Percentiles rank a stretch among this genome's conserved stretches.
Evolutionary conservation across 805 yeast genomes (phyloP).

Genomic region (Ogataea glucozyma): DNA sequence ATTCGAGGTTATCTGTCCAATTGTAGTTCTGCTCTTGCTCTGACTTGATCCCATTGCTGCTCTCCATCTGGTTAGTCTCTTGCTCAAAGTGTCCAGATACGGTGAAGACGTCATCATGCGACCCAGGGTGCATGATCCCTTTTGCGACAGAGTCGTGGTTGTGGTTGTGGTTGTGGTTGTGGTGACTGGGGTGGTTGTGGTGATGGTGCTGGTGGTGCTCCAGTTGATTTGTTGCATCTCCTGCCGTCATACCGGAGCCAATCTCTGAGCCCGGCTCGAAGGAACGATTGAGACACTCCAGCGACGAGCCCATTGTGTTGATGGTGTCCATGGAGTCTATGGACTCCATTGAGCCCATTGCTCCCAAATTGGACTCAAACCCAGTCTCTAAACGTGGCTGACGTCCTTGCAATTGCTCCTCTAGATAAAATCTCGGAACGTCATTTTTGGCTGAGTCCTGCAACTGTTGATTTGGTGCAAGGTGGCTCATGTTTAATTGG

Average conservation of each 20-base stretch:
- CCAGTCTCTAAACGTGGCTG: conserved; percentile 1
- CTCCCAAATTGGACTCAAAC: conserved; percentile 8
- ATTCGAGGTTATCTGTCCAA: conserved; percentile 13
- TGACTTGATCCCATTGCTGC: not conserved
- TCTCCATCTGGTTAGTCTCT: not conserved
- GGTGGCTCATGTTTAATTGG: conserved; percentile 1
- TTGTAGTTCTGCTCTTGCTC: conserved; percentile 13
- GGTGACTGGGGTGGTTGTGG: too few relatives aligned
- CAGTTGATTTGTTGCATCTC: too few relatives aligned
- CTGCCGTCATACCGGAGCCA: too few relatives aligned
- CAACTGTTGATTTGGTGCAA: not conserved
- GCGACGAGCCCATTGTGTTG: conserved; percentile 2
- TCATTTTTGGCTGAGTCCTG: conserved; percentile 1
- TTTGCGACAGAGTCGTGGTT: too few relatives aligned
- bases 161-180: too few relatives aligned
- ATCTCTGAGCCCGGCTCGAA: conserved; percentile 1
- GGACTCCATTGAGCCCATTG: conserved; percentile 6
- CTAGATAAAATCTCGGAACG: conserved; percentile 16
- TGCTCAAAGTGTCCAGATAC: conserved; percentile 3
- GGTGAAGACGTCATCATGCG: not conserved
- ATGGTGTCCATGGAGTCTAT: conserved; percentile 5
- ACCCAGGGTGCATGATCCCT: too few relatives aligned
- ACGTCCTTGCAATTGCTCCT: conserved; percentile 5
- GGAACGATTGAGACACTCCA: not conserved
- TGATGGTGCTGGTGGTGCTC: too few relatives aligned